phyloP scores from a whole-genome alignment of 2,329 filamentous ascomycete species.

The Dichotomopilus funicola region DNA sequence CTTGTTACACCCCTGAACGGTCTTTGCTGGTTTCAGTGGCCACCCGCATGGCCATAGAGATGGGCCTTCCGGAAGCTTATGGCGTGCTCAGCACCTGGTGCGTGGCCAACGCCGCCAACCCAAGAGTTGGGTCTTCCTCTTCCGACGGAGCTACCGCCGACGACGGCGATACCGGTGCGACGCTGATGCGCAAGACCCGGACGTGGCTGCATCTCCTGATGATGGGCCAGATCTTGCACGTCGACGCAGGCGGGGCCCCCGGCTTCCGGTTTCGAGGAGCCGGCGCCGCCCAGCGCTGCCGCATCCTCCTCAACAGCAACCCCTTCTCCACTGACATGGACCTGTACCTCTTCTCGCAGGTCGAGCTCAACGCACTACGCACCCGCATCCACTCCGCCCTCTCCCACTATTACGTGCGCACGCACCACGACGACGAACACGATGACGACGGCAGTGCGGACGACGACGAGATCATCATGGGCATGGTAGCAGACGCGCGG shows the following conservation, averaged over 20 bases:
- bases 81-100: background rate
- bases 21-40: background rate
- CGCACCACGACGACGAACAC: background rate
- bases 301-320: background rate
- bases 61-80: constrained; percentile 1
- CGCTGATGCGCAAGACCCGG: constrained; percentile 5
- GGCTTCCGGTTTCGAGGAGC: background rate
- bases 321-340: background rate
- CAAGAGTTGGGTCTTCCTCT: background rate
- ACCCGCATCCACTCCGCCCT: background rate
- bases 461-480: background rate
- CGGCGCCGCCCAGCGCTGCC: background rate
- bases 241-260: constrained; percentile 1
- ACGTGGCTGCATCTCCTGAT: constrained; percentile 5
- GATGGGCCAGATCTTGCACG: constrained; percentile 5
- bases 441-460: background rate
- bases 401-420: background rate
- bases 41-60: constrained; percentile 2
- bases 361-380: background rate
- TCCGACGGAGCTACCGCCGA: no score
- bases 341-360: constrained; percentile 1
- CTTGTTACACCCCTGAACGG: constrained; percentile 1
- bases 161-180: background rate
- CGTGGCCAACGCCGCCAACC: background rate
- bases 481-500: background rate